Evolutionary conservation across 2,329 filamentous ascomycete genomes (phyloP), one percentile per base, ranked within the genome.

Genomic region (Cylindrodendrum hubeiense): DNA sequence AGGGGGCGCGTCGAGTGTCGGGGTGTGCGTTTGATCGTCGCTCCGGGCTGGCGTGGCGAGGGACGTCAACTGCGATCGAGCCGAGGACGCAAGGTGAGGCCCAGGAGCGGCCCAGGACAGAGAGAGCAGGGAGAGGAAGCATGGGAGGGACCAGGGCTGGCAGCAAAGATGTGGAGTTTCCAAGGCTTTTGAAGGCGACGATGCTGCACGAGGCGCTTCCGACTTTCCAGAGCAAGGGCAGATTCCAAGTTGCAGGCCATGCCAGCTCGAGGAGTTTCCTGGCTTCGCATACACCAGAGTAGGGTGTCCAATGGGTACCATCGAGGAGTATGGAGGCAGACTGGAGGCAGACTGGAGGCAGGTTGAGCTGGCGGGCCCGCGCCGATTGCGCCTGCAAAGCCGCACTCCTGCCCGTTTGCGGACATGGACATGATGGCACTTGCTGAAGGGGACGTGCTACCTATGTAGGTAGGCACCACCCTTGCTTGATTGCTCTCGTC

Each of bases 21-120:
- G 54, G 54, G 54, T 57, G 33, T 39, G 26, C 46, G 54, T 52
- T 52, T 57, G 60, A 63, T 63, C 60, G 60, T 56, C 53, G 53
- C 28, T 39, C 55, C 44, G 49, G 46, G 41, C 49, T 53, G 57
- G 47, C 33, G 52, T 41, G 37, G 39, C 52, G 39, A 55, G n/a
- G 39, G 19, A 49, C 34, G n/a, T 26, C 49, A 52, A 26, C 50
- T 49, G 61, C 33, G 61, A 60, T 64, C 61, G 41, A 64, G 52
- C 46, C 24, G 60, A 50, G 19, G 24, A 54, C 30, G 28, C 54
- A 64, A 33, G 41, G 50, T 34, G 47, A 54, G 39, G 49, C 37
- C 41, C 19, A 53, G 24, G 37, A 34, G 60, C 28, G 44, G 47
- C 19, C 49, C 17, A 24, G 12, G 19, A 41, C 26, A 58, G 22